Evolutionary conservation across 371 early-diverging fungal genomes (phyloP).

Genomic region (Mucor circinelloides): DNA sequence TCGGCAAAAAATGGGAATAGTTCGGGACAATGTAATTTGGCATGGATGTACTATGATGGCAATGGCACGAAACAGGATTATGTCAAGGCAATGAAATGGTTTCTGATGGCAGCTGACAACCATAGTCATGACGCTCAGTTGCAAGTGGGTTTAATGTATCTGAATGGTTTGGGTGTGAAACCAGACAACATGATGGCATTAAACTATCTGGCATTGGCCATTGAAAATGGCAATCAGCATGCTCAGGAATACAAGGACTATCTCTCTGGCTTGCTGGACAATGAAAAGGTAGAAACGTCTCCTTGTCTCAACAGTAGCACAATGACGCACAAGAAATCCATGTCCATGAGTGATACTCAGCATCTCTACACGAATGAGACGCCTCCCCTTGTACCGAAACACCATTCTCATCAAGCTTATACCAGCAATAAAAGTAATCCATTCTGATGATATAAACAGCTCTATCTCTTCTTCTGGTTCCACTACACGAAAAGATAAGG

Average conservation of each 20-base stretch:
- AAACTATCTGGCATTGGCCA: not conserved
- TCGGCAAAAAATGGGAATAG: constrained; percentile 4
- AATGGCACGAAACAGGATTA: not conserved
- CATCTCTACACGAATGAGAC: not conserved
- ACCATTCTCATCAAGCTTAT: not conserved
- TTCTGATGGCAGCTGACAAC: constrained; percentile 1
- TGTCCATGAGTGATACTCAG: not conserved
- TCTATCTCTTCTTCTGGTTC: no score
- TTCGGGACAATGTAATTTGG: constrained; percentile 5
- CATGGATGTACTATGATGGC: constrained; percentile 8
- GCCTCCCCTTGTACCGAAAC: not conserved
- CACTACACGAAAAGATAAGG: no score
- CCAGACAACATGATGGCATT: not conserved
- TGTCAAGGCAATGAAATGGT: constrained; percentile 1
- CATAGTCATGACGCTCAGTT: constrained; percentile 1
- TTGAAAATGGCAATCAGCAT: not conserved
- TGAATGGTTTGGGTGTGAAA: constrained; percentile 1
- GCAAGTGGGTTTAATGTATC: constrained; percentile 10
- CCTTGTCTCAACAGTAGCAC: not conserved
- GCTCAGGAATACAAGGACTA: constrained; percentile 2
- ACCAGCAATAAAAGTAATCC: not conserved
- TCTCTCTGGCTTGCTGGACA: not conserved
- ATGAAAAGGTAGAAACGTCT: not conserved
- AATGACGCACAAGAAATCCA: not conserved
- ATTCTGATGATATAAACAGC: not conserved